Evolutionary conservation across 768 basidiomycete genomes (phyloP).

Genomic region (Phanerochaete carnosa): DNA sequence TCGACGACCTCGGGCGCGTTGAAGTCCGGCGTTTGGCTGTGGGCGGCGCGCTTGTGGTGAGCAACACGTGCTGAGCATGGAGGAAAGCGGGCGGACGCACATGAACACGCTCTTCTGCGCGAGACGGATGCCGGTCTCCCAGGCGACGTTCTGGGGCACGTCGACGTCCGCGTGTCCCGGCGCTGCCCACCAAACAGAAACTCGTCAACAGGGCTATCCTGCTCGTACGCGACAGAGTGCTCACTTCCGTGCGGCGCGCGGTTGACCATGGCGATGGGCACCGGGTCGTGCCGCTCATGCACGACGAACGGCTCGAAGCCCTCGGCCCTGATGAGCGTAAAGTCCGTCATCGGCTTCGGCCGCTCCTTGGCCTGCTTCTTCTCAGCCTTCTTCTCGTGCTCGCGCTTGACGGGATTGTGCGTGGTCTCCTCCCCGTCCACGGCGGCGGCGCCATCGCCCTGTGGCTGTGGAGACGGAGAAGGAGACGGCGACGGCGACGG

Average conservation of each 20-base stretch:
- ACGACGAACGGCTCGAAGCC: slow-evolving; percentile 57
- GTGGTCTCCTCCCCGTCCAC: neutral
- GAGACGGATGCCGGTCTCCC: slow-evolving; percentile 60
- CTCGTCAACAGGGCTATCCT: neutral
- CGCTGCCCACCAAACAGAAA: no score
- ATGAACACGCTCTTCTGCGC: slow-evolving; percentile 65
- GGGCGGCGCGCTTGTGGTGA: neutral
- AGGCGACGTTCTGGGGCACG: slow-evolving; percentile 61
- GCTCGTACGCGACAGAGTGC: neutral
- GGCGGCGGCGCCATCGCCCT: neutral
- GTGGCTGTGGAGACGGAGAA: neutral
- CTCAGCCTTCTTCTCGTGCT: neutral
- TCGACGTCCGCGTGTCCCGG: slow-evolving; percentile 43
- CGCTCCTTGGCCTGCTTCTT: neutral
- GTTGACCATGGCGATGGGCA: slow-evolving; percentile 66
- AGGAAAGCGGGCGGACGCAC: slow-evolving; percentile 25
- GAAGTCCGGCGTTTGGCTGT: slow-evolving; percentile 61
- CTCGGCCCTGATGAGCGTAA: slow-evolving; percentile 34
- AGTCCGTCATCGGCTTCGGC: slow-evolving; percentile 10
- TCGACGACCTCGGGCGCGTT: slow-evolving; percentile 63
- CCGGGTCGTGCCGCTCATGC: slow-evolving; percentile 51
- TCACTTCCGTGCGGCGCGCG: slow-evolving; percentile 45
- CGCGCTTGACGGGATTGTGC: neutral
- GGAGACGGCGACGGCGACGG: neutral
- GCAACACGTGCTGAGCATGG: neutral